phyloP scores from a whole-genome alignment of 2,329 filamentous ascomycete species.

The Pseudophaeomoniella oleicola region DNA sequence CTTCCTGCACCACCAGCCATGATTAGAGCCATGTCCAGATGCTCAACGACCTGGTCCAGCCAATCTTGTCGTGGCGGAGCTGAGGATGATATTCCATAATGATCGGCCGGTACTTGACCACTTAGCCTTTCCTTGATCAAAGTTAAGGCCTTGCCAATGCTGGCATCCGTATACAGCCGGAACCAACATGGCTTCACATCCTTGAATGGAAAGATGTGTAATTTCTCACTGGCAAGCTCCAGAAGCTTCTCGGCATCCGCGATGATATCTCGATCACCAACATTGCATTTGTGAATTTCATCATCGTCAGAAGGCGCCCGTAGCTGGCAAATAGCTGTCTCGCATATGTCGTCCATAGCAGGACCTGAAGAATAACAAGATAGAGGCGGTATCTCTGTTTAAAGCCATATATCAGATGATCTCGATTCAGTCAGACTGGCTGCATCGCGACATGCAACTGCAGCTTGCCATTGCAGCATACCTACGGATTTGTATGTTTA shows the following conservation, averaged over 20 bases:
- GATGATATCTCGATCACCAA: constrained; percentile 10
- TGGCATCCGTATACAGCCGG: constrained; percentile 42
- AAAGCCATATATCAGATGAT: background rate
- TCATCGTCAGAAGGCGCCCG: background rate
- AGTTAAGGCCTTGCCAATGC: constrained; percentile 29
- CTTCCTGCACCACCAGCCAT: constrained; percentile 52
- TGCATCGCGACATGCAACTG: too few species aligned
- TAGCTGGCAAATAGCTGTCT: background rate
- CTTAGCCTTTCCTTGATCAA: constrained; percentile 12
- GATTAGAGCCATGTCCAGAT: constrained; percentile 64
- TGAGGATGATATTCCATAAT: too few species aligned
- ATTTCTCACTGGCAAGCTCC: constrained; percentile 33
- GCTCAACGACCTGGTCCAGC: constrained; percentile 45
- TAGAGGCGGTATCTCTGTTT: too few species aligned
- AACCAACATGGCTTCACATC: constrained; percentile 42
- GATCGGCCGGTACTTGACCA: background rate
- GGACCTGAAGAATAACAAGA: too few species aligned
- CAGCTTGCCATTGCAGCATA: too few species aligned
- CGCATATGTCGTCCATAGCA: background rate
- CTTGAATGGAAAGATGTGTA: constrained; percentile 42
- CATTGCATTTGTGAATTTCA: background rate
- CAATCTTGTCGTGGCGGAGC: too few species aligned
- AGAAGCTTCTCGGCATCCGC: constrained; percentile 26
- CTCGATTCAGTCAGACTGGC: too few species aligned
- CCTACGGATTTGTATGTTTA: too few species aligned